A percentile compares a stretch with the other conserved stretches of the same genome.
Evolutionary conservation across 1,284 basidiomycete genomes (phyloP).

Genomic region (Leccinum griseonigrum): DNA sequence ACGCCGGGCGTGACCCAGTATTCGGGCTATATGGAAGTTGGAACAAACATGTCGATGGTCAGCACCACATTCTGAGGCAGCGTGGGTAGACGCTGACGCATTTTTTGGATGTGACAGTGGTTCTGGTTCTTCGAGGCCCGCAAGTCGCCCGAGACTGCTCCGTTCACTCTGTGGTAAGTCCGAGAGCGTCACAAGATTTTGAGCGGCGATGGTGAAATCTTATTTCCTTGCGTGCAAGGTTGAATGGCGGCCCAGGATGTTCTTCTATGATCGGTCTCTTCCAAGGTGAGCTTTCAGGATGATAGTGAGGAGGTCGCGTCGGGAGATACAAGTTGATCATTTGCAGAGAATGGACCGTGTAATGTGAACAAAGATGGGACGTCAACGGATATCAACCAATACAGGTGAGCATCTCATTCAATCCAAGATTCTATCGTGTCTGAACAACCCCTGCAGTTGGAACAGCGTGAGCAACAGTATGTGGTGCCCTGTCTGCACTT

Average conservation of each 20-base stretch:
- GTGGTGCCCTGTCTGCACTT: no score
- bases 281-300: conserved; percentile 28
- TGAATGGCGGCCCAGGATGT: conserved; percentile 40
- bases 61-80: conserved; percentile 8
- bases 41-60: conserved; percentile 60
- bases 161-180: conserved; percentile 60
- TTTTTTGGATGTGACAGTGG: conserved; percentile 40
- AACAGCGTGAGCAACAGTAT: no score
- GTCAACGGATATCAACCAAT: conserved; percentile 30
- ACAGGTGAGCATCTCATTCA: conserved; percentile 20
- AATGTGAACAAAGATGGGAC: conserved; percentile 24
- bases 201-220: conserved; percentile 20
- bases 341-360: conserved; percentile 31
- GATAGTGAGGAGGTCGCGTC: background rate
- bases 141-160: conserved; percentile 54
- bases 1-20: conserved; percentile 65
- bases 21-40: conserved; percentile 66
- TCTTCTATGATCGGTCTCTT: conserved; percentile 45
- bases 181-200: conserved; percentile 8
- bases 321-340: background rate
- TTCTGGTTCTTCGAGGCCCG: conserved; percentile 75
- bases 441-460: no score
- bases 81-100: conserved; percentile 2
- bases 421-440: background rate
- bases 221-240: conserved; percentile 19